Percentiles rank a stretch among this genome's conserved stretches.
Conservation (phyloP, 805 yeast genomes). For the Candida silvicultrix region DNA sequence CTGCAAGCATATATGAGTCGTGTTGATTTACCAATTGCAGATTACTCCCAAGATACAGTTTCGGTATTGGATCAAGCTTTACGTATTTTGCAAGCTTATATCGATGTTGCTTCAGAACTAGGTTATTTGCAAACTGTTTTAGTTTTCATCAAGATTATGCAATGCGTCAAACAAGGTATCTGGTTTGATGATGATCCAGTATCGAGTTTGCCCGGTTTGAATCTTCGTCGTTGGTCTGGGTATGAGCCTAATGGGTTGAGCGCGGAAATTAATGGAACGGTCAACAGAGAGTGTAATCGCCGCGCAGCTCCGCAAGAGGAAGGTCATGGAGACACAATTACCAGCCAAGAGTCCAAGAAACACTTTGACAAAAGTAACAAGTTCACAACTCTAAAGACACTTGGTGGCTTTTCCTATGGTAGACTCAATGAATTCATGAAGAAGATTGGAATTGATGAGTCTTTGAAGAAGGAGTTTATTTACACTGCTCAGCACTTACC, state of each 20-base stretch:
- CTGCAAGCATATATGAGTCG: constrained; percentile 88
- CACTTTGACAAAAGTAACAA: background rate
- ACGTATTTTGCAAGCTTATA: constrained; percentile 88
- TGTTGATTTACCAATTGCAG: constrained; percentile 87
- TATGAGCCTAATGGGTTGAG: constrained; percentile 14
- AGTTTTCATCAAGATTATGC: constrained; percentile 65
- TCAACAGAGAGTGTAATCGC: background rate
- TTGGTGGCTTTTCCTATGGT: constrained; percentile 29
- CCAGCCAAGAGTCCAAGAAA: background rate
- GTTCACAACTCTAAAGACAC: constrained; percentile 5
- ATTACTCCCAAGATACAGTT: constrained; percentile 88
- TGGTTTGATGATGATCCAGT: constrained; percentile 82
- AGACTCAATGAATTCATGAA: constrained; percentile 25
- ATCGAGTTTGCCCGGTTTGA: constrained; percentile 23
- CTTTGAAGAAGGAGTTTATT: constrained; percentile 41
- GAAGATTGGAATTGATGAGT: constrained; percentile 34
- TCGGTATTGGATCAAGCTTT: constrained; percentile 90
- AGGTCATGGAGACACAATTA: background rate
- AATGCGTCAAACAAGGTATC: constrained; percentile 78
- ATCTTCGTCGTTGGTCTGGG: constrained; percentile 14
- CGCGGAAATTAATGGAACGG: constrained; percentile 3
- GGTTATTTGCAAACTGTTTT: constrained; percentile 63
- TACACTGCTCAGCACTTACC: constrained; percentile 56
- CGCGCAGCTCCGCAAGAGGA: background rate
- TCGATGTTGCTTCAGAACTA: constrained; percentile 82